Base-by-base conservation (phyloP, 2,329 filamentous ascomycete genomes). In the Mollisiaceae sp. region DNA sequence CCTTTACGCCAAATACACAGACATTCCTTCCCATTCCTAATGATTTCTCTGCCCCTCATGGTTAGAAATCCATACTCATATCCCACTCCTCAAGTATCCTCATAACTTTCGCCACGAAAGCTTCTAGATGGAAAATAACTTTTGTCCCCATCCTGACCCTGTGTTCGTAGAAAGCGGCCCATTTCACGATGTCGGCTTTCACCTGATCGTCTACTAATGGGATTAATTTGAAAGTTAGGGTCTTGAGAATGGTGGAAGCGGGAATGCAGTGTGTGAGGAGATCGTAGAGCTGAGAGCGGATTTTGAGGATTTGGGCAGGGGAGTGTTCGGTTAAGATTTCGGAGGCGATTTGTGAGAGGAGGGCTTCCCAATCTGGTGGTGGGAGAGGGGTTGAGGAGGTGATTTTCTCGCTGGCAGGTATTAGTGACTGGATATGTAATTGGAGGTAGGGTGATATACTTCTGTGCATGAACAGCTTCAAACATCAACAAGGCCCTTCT, bases 61-160 rank as follows among this genome's bases (percentile, higher is more conserved):
- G 43, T 62, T 71, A 86, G 70, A 87, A 85, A 65, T 93, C 91
- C 89, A 95, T 94, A 69, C 89, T 92, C 91, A 97, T 94, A 64
- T 90, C 79, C 75, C 88, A 96, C 88, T 93, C 94, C 82, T 99
- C 95, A 69, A 94, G 86, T 71, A 98, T 88, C 72, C 94, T 88
- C 94, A 99, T 98, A 77, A 98, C 97, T 81, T 97, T 98, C 65
- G 94, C 94, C 65, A 99, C 95, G 79, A 99, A 99, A 3, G 95
- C 95, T 79, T 99, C 96, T 4, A 99, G 82, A 76, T 99, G 96
- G 79, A 99, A 99, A 69, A 99, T 98, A 65, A 97, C 91, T 84
- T 99, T 99, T 66, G 86, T 93, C 60, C 95, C 95, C 72, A 91
- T 91, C 77, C 92, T 92, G 79, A 98, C 92, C 67, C 95, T 87